Base-by-base conservation (phyloP, 805 yeast genomes). In the Monosporozyma yasuniensis region DNA sequence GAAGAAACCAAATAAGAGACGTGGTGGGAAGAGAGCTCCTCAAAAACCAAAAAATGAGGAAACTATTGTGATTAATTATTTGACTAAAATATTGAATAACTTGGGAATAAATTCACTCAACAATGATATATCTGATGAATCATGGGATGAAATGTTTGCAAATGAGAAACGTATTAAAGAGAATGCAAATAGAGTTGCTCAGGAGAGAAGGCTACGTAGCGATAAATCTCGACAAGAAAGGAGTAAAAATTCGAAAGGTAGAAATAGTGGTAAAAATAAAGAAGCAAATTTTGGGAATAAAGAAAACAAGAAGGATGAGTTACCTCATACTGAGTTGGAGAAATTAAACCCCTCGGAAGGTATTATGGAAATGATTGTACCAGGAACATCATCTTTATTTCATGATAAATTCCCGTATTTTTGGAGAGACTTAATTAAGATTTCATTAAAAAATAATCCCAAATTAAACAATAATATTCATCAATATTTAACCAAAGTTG, bases 191-290 rank as follows among this genome's bases (percentile, higher is more conserved):
- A 7, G 10, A 5, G 42, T 39, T 19, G 42, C 42, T 12, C 16
- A 39, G 8, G 42, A 39, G 9, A 39, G 25, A 39, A 39, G 22
- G 21, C 12, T 21, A 21, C 25, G 42, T 56, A 38, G 18, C 27
- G 19, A 46, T 37, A 14, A 37, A 50, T 11, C 32, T 38, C 4
- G 30, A 19, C 11, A 28, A 41, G 32, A 42, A 25, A 23, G 11
- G 44, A 42, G 32, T 37, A n/a, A 43, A n/a, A 50, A 53, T 27
- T 23, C 18, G 16, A 46, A 49, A n/a, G 52, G 56, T 37, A 23
- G 42, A 21, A 4, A 32, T 56, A 32, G 32, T 47, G n/a, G 28
- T 22, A 21, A 56, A 54, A 39, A 21, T 52, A 37, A 42, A 43
- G 2, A 21, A 25, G 19, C 44, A 19, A 19, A 22, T 14, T 46